Evolutionary conservation across 2,329 filamentous ascomycete species (phyloP).

Genomic region (Cylindrodendrum hubeiense): DNA sequence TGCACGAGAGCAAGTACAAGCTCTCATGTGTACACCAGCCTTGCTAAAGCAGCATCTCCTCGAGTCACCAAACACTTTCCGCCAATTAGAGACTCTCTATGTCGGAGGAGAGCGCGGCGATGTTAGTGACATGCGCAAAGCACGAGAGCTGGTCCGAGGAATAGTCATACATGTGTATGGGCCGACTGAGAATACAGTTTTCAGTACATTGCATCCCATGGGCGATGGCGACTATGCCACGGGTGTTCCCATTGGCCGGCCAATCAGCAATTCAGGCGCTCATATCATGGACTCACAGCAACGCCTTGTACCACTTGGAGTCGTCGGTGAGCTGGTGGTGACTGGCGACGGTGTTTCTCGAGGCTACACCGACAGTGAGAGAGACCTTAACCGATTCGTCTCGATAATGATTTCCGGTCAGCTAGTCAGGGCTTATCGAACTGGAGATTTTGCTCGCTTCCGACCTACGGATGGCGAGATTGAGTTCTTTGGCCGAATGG

Average conservation of each 20-base stretch:
- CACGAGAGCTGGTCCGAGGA: neutral
- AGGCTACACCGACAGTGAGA: neutral
- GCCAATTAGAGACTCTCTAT: constrained; percentile 15
- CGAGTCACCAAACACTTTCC: constrained; percentile 12
- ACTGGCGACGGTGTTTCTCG: constrained; percentile 38
- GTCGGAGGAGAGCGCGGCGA: constrained; percentile 37
- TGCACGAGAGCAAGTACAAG: constrained; percentile 23
- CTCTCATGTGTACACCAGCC: constrained; percentile 27
- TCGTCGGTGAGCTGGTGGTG: constrained; percentile 45
- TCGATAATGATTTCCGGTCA: neutral
- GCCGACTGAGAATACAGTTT: constrained; percentile 35
- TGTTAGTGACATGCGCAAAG: constrained; percentile 8
- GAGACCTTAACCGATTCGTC: neutral
- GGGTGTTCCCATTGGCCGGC: constrained; percentile 36
- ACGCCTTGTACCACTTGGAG: constrained; percentile 40
- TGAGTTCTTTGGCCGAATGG: constrained; percentile 34
- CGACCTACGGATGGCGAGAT: constrained; percentile 29
- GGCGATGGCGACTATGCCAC: constrained; percentile 12
- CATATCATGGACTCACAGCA: constrained; percentile 41
- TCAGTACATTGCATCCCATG: constrained; percentile 16
- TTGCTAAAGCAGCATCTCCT: constrained; percentile 37
- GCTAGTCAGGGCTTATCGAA: constrained; percentile 25
- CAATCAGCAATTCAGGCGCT: constrained; percentile 36
- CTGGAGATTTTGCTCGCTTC: constrained; percentile 32
- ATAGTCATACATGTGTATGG: constrained; percentile 29